phyloP scores from a whole-genome alignment of 2,329 filamentous ascomycete genomes.

The Pseudodiploospora longispora region DNA sequence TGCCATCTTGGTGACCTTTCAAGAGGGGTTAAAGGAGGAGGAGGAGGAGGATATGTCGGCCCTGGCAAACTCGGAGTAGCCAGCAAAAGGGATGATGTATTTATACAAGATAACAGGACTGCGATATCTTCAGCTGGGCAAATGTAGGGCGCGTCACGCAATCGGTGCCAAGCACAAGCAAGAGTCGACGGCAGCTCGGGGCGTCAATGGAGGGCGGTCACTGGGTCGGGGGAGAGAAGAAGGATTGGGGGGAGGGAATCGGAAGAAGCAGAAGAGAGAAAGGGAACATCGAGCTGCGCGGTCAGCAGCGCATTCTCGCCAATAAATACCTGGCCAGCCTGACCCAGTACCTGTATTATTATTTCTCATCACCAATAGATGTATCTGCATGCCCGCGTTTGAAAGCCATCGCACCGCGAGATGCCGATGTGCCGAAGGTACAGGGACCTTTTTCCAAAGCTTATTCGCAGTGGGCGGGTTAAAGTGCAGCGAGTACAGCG shows the following conservation, averaged over 20 bases:
- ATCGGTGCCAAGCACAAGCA: background rate
- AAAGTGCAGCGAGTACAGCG: too few species aligned
- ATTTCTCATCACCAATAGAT: too few species aligned
- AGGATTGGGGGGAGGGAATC: background rate
- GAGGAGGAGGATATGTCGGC: background rate
- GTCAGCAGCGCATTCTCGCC: background rate
- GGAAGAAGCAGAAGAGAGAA: background rate
- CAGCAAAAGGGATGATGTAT: background rate
- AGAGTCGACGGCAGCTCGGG: too few species aligned
- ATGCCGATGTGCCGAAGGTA: too few species aligned
- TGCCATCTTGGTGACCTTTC: conserved; percentile 42
- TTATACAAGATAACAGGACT: background rate
- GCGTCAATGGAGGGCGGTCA: too few species aligned
- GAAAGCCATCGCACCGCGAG: too few species aligned
- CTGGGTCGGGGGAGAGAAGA: background rate
- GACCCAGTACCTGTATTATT: too few species aligned
- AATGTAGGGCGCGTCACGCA: background rate
- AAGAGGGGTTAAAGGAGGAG: conserved; percentile 6
- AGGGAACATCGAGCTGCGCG: background rate
- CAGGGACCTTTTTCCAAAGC: too few species aligned
- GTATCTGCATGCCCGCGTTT: too few species aligned
- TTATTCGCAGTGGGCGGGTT: too few species aligned
- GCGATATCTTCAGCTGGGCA: background rate
- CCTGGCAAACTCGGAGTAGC: background rate
- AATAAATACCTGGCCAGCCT: background rate